Evolutionary conservation across 768 basidiomycete genomes (phyloP), one percentile per base, ranked within the genome.

Genomic region (Ramaria rubella): DNA sequence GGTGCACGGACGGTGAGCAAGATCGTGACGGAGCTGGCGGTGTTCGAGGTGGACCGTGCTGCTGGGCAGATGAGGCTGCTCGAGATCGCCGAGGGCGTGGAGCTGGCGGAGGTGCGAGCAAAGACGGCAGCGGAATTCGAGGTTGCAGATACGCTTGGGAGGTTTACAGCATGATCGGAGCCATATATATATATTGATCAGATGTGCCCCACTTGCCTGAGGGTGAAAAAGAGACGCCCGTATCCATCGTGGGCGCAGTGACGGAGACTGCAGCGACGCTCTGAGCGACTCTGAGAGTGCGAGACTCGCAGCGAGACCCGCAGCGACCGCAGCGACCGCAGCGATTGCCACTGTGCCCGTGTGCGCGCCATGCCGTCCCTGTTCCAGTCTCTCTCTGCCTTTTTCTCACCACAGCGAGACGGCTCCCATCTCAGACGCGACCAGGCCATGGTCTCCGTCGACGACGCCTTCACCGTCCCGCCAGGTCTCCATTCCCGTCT

Each of bases 21-120:
- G 58, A 94, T 97, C 66, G 84, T 97, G 72, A 96, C 94, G 1
- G 94, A 97, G 65, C 80, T 96, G 21, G 87, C 83, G 17, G 92
- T 93, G 29, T 97, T 97, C 70, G 78, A 88, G 46, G 90, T 96
- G 34, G 87, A 97, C 71, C 78, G 93, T 44, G 72, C 72, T 50
- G 80, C 76, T 42, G 90, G 92, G 15, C 76, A 75, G 62, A 74
- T 97, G 70, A 81, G 79, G 52, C 73, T 97, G 66, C 82, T 77
- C 44, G 94, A 96, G 69, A 63, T 94, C 44, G 90, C 90, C n/a
- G 81, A 86, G 60, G 94, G 93, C 2, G 83, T 86, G 26, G 83
- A 83, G 1, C 66, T 95, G 51, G 90, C 92, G 26, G 90, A 94
- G 65, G 83, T 96, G 40, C 81, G 75, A 69, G 81, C 82, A 23